phyloP scores from a whole-genome alignment of 1,139 yeast genomes.

The Yamadazyma taylorii region DNA sequence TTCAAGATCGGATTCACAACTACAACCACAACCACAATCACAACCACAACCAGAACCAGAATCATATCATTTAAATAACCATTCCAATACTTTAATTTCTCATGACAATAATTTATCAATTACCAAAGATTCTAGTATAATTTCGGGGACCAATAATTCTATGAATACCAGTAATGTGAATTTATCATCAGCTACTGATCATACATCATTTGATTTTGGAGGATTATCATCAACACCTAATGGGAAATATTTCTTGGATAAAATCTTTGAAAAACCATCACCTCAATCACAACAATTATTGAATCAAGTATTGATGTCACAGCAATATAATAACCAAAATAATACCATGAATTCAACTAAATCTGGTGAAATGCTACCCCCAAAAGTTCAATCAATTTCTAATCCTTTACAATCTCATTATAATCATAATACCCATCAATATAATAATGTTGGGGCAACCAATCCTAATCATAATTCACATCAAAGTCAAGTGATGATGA shows the following conservation, averaged over 20 bases:
- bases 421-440: slow-evolving; percentile 8
- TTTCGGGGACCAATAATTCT: slow-evolving; percentile 29
- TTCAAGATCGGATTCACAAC: slow-evolving; percentile 3
- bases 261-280: slow-evolving; percentile 41
- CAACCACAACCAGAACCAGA: not conserved
- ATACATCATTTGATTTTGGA: slow-evolving; percentile 23
- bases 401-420: slow-evolving; percentile 5
- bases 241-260: slow-evolving; percentile 41
- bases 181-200: slow-evolving; percentile 22
- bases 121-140: slow-evolving; percentile 24
- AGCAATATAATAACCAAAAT: slow-evolving; percentile 18
- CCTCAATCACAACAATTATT: slow-evolving; percentile 29
- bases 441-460: too few species aligned
- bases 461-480: slow-evolving; percentile 16
- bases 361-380: slow-evolving; percentile 28
- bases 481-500: slow-evolving; percentile 25
- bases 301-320: slow-evolving; percentile 23
- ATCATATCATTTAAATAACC: not conserved
- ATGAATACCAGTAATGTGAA: slow-evolving; percentile 26
- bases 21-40: slow-evolving; percentile 4
- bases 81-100: not conserved
- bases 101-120: slow-evolving; percentile 4
- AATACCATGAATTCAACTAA: not conserved
- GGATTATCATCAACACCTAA: slow-evolving; percentile 45
- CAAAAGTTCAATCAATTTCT: slow-evolving; percentile 11